These are phyloP conservation scores for Aquilaria agallochum DNA, from an alignment of 441 rosid species.

Conservation along the genomic window DNA sequence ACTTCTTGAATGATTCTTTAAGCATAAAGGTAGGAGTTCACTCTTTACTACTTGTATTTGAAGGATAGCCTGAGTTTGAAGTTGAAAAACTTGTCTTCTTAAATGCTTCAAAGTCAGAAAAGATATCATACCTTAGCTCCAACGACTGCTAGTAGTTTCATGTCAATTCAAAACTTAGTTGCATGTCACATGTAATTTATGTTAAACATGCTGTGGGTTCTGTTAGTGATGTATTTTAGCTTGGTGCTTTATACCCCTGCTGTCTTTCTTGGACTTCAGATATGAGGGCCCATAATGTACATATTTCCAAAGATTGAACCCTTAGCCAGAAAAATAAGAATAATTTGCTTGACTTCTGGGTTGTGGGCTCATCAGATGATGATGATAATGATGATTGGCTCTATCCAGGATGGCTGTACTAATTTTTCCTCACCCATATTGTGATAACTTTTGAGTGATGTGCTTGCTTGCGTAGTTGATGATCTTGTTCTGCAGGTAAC, in stretches of 20 bases:
- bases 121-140: not conserved
- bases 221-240: too few relatives aligned
- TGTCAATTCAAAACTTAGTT: too few relatives aligned
- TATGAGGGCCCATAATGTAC: not conserved
- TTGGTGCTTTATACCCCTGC: too few relatives aligned
- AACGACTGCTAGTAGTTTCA: too few relatives aligned
- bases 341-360: constrained; percentile 1
- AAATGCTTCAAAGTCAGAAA: not conserved
- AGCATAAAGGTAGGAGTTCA: constrained; percentile 54
- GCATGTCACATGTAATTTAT: too few relatives aligned
- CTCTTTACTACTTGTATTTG: not conserved
- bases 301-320: not conserved
- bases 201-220: too few relatives aligned
- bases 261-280: too few relatives aligned
- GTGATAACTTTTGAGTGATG: not conserved
- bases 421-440: too few relatives aligned
- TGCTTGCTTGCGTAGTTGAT: not conserved
- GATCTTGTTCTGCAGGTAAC: too few relatives aligned
- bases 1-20: constrained; percentile 57
- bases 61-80: not conserved
- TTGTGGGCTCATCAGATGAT: not conserved
- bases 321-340: not conserved
- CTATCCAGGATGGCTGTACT: not conserved
- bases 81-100: not conserved
- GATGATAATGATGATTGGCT: not conserved